Conservation (phyloP, 2,329 filamentous ascomycete genomes). For the Sporothrix mexicana region DNA sequence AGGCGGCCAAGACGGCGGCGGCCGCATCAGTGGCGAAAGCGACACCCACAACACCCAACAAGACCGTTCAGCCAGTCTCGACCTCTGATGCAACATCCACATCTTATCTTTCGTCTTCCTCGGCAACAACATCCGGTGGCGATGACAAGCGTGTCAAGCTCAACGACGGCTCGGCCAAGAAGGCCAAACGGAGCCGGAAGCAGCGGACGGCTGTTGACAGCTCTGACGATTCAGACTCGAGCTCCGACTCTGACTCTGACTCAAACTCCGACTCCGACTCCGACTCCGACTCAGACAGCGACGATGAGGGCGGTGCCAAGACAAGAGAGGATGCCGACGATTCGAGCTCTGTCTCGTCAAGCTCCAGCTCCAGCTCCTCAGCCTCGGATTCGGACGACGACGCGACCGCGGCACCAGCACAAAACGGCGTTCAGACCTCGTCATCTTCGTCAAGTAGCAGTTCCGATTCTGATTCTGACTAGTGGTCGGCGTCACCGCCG, state of each 20-base stretch:
- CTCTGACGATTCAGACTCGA: constrained; percentile 44
- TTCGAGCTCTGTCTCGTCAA: constrained; percentile 35
- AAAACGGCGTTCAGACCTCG: constrained; percentile 45
- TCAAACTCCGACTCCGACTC: constrained; percentile 38
- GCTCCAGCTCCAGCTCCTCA: constrained; percentile 31
- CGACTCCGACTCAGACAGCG: constrained; percentile 39
- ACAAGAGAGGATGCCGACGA: constrained; percentile 26
- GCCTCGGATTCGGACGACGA: constrained; percentile 30
- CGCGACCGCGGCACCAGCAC: background rate
- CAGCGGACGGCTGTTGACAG: constrained; percentile 56
- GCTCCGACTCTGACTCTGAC: constrained; percentile 41
- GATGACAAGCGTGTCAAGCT: constrained; percentile 50
- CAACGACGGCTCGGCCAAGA: constrained; percentile 52
- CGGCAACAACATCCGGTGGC: constrained; percentile 1
- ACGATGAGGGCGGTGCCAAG: background rate
- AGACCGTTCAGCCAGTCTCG: constrained; percentile 32
- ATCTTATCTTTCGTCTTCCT: background rate
- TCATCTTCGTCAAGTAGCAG: constrained; percentile 45
- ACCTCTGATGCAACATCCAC: constrained; percentile 32
- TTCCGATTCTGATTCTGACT: constrained; percentile 31
- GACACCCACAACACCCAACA: constrained; percentile 35
- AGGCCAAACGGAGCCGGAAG: constrained; percentile 59
- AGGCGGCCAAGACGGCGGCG: constrained; percentile 31
- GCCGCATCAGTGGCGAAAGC: constrained; percentile 41
- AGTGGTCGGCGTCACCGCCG: background rate